Evolutionary conservation across 1,139 yeast species (phyloP), one percentile per base, ranked within the genome.

Genomic region (Yamadazyma triangularis): DNA sequence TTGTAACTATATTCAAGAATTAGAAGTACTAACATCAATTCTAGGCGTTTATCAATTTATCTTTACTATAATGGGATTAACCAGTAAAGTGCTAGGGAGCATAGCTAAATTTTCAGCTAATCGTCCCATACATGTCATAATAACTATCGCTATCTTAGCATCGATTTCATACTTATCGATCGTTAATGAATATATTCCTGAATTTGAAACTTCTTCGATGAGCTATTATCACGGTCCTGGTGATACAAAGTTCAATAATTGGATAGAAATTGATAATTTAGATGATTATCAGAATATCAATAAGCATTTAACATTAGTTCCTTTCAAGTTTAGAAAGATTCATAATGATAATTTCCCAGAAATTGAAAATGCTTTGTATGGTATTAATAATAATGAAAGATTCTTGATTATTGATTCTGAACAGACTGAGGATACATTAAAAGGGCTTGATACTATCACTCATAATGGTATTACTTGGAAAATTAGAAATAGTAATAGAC

Each of bases 91-190:
- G 9, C 9, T 9, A 18, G 20, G 20, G 20, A 18, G 9, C 20
- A 47, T 81, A 38, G 84, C 95, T 23, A 73, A 70, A 42, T 56
- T 72, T 25, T 78, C 91, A 29, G 94, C 96, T 13, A 77, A 76
- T 42, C 76, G 81, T 48, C 99, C 99, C 21, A 87, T 91, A 45
- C 98, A 91, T 57, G 76, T 89, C 37, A 79, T 91, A 37, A 78
- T 88, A 30, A 52, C 78, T 40, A 75, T 89, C 12, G 73, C 93
- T 18, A 60, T 87, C 34, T 60, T 86, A 36, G 94, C 95, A 2
- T 81, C 95, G 8, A 64, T 84, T 34, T 87, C 93, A 9, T 91
- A 87, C 57, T 71, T 87, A 45, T 76, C 91, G 12, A 77, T 87
- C 13, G 81, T 88, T 24, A 95, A 86, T 51, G 82, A 84, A 42